Conservation (phyloP, 495 filamentous ascomycete genomes). For the Extremus antarcticus region DNA sequence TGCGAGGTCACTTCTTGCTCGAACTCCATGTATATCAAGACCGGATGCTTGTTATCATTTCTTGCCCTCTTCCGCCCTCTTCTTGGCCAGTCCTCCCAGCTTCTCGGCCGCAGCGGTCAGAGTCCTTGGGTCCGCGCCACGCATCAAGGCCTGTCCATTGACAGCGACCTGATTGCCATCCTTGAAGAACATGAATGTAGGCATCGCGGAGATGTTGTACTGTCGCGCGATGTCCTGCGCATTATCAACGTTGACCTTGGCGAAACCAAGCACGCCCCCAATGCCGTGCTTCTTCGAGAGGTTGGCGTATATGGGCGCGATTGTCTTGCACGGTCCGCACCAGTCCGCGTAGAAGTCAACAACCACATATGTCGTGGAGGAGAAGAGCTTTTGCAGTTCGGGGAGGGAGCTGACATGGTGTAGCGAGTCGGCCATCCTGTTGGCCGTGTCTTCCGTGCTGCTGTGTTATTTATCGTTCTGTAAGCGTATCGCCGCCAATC, state of each 20-base stretch:
- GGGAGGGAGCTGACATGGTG: conserved; percentile 2
- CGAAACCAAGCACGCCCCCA: conserved; percentile 39
- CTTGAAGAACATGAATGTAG: conserved; percentile 20
- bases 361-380: conserved; percentile 5
- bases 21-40: too few relatives aligned
- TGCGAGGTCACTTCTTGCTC: too few relatives aligned
- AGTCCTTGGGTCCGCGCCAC: conserved; percentile 10
- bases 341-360: conserved; percentile 29
- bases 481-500: too few relatives aligned
- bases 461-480: too few relatives aligned
- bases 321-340: conserved; percentile 57
- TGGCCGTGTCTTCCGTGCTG: too few relatives aligned
- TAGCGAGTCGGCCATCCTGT: conserved; percentile 2
- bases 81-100: conserved; percentile 11
- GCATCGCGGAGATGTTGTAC: conserved; percentile 35
- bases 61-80: neutral
- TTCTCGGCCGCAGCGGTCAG: conserved; percentile 10
- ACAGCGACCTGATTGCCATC: neutral
- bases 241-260: conserved; percentile 47
- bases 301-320: conserved; percentile 45
- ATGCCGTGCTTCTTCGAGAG: conserved; percentile 32
- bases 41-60: too few relatives aligned
- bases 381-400: conserved; percentile 4
- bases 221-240: conserved; percentile 36
- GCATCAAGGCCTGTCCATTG: conserved; percentile 11